These are phyloP conservation scores for Hypoxylon sp. DNA, from an alignment of 2,329 filamentous ascomycete genomes.

Conservation along the genomic window DNA sequence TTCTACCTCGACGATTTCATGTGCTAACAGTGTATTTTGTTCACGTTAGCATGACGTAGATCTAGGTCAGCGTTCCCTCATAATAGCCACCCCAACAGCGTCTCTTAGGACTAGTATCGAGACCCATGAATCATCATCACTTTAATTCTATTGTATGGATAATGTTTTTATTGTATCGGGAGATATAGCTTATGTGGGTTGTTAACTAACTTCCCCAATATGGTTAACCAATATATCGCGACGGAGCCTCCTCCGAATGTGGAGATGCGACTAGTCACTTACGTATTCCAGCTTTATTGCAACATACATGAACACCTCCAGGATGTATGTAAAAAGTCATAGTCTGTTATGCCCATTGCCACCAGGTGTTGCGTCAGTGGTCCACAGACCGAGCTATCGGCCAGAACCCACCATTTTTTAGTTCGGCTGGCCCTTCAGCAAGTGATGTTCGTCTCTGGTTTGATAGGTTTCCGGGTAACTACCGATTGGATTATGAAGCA, in stretches of 20 bases:
- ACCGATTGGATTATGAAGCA: neutral
- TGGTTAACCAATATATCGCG: constrained; percentile 28
- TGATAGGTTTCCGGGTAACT: neutral
- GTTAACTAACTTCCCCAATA: neutral
- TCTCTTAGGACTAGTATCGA: too few species aligned
- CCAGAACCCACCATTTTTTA: neutral
- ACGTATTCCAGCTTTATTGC: neutral
- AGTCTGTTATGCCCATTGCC: neutral
- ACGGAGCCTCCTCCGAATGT: constrained; percentile 29
- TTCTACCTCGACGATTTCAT: too few species aligned
- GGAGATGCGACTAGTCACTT: constrained; percentile 15
- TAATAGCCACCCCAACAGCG: too few species aligned
- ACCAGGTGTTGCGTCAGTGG: constrained; percentile 8
- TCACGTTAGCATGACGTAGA: too few species aligned
- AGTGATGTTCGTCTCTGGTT: neutral
- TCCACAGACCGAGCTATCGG: neutral
- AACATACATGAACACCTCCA: constrained; percentile 1
- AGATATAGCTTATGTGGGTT: neutral
- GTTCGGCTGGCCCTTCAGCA: neutral
- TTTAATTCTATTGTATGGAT: too few species aligned
- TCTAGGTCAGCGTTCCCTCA: too few species aligned
- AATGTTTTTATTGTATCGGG: too few species aligned
- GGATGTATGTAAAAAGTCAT: neutral
- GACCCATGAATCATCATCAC: too few species aligned
- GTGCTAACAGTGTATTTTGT: too few species aligned